Base-by-base conservation (phyloP, 148 eudicot species). In the Drosera capensis region DNA sequence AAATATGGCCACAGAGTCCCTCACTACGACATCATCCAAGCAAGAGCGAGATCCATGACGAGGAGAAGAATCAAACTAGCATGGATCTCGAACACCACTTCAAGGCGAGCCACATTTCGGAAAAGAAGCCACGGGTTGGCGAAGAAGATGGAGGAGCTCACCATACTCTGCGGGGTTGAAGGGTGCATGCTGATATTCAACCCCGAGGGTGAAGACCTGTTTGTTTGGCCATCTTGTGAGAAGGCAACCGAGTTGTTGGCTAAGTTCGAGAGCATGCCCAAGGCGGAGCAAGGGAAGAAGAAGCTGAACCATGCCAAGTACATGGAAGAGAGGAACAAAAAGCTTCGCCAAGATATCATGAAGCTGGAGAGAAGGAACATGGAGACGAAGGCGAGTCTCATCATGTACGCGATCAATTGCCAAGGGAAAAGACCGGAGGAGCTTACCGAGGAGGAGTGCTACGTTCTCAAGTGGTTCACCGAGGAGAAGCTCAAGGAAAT, bases 91-190 rank as follows among this genome's bases (percentile, higher is more conserved):
- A 44, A 44, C 17, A 31, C 30, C 2, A 16, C 29, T 14, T 0
- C 49, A 5, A 54, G 58, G 7, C 28, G 17, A 16, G 16, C 17
- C 8, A 19, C 17, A 16, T 9, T n/a, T 0, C 25, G 28, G 4
- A 43, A 44, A 31, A 29, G 50, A 9, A 54, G 23, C 13, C 2
- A 6, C 0, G 50, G 41, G 14, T n/a, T 53, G 14, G 29, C 24
- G 2, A 54, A 43, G 50, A 54, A 54, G 14, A 16, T 39, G 13
- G 29, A 31, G 12, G 58, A 54, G 17, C 25, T 54, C 7, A 17
- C 23, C 9, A 13, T 17, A 14, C 17, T 54, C 17, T 44, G 29
- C 13, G 58, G 34, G 0, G 30, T 44, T 24, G 3, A 44, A 14
- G 17, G 6, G 1, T 16, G 49, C 20, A 7, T 1, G 13, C 13